Evolutionary conservation across 768 basidiomycete species (phyloP).

Genomic region (Leccinum obscurum): DNA sequence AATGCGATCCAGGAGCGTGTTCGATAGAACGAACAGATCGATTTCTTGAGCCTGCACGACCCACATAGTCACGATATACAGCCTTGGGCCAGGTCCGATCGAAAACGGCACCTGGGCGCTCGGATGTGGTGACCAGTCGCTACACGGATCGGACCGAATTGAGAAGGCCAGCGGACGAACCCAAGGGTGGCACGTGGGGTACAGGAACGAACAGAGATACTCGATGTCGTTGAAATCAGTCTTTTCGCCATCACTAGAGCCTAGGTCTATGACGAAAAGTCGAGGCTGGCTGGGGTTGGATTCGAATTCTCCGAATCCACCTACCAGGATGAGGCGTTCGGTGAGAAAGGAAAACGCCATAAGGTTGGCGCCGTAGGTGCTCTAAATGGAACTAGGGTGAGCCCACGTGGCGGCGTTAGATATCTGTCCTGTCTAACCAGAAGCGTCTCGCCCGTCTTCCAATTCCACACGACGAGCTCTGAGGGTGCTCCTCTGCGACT

Average conservation of each 20-base stretch:
- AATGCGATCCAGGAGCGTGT: slow-evolving; percentile 34
- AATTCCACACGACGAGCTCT: slow-evolving; percentile 63
- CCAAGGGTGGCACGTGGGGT: slow-evolving; percentile 37
- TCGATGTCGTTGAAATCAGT: slow-evolving; percentile 32
- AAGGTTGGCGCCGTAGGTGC: slow-evolving; percentile 34
- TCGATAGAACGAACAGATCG: slow-evolving; percentile 45
- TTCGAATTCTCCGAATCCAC: slow-evolving; percentile 25
- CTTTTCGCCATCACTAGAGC: slow-evolving; percentile 29
- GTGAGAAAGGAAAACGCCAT: slow-evolving; percentile 45
- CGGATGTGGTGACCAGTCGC: slow-evolving; percentile 41
- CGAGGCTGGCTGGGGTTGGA: slow-evolving; percentile 25
- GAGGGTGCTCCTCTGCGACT: slow-evolving; percentile 35
- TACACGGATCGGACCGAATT: slow-evolving; percentile 57
- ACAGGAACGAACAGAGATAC: slow-evolving; percentile 41
- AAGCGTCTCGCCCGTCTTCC: slow-evolving; percentile 55
- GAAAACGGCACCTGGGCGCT: slow-evolving; percentile 47
- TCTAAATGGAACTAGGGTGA: slow-evolving; percentile 13
- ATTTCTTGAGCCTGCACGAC: slow-evolving; percentile 33
- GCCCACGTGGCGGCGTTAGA: not conserved
- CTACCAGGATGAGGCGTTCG: slow-evolving; percentile 40
- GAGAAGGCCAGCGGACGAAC: slow-evolving; percentile 36
- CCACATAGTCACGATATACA: slow-evolving; percentile 50
- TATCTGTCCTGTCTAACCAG: slow-evolving; percentile 40
- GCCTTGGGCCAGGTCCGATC: slow-evolving; percentile 39
- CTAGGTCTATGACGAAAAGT: slow-evolving; percentile 44